Evolutionary conservation across 441 rosid species (phyloP).

Genomic region (Arabidopsis hybrid): DNA sequence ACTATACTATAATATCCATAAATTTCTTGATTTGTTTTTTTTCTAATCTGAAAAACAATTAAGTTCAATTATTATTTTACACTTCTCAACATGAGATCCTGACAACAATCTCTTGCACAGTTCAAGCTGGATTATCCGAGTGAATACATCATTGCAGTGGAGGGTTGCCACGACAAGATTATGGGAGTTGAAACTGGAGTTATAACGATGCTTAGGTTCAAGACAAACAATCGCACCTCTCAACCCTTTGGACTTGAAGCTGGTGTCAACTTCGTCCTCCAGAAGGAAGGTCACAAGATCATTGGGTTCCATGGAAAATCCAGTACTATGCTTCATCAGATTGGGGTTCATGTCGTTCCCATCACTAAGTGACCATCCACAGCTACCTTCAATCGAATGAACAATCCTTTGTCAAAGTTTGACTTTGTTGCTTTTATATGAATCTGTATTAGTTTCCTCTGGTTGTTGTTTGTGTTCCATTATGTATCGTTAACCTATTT

Average conservation of each 20-base stretch:
- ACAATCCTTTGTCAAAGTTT: not conserved
- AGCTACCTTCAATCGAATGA: not conserved
- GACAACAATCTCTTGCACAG: not conserved
- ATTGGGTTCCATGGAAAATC: constrained; percentile 31
- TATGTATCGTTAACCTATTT: not conserved
- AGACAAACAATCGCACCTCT: constrained; percentile 38
- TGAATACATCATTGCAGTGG: constrained; percentile 31
- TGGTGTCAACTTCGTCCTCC: constrained; percentile 4
- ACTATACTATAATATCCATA: no score
- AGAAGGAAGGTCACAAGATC: constrained; percentile 32
- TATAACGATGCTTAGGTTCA: constrained; percentile 36
- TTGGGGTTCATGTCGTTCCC: constrained; percentile 32
- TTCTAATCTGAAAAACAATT: no score
- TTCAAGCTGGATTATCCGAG: constrained; percentile 26
- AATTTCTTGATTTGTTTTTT: no score
- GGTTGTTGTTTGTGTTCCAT: not conserved
- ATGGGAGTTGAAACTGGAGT: constrained; percentile 25
- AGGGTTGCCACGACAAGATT: constrained; percentile 24
- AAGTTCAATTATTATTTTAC: not conserved
- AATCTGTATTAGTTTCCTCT: not conserved
- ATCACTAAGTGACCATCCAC: not conserved
- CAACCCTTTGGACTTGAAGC: constrained; percentile 31
- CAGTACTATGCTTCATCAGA: constrained; percentile 9
- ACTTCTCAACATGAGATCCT: not conserved
- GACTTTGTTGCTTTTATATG: not conserved